Base-by-base conservation (phyloP, 2,329 filamentous ascomycete genomes). In the Sphaerulina vaccinii region DNA sequence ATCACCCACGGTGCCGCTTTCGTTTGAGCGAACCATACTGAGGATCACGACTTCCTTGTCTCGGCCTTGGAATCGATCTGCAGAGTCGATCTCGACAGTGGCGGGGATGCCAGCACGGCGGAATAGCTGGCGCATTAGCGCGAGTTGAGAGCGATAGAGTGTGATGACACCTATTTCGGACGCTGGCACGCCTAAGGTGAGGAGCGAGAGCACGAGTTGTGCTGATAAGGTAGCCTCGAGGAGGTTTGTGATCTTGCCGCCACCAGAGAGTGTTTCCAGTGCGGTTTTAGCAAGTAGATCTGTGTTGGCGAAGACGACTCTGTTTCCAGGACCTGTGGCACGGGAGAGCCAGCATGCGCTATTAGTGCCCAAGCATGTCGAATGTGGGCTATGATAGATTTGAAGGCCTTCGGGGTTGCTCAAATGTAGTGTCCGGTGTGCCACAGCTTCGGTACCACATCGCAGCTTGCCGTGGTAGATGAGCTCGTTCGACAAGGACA, bases 41-140 rank as follows among this genome's bases (percentile, higher is more conserved):
- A 99, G 79, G 11, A 99, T 82, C 0, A 97, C 82, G 2, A 95
- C 85, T 65, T 96, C 90, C 68, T 99, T 99, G 72, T 99, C 93
- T 8, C 93, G 83, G 5, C 93, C 93, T 69, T 99, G 93, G 70
- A 96, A 99, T 38, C 92, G 90, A 71, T 99, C 93, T 2, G 93
- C 91, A 0, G 93, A 97, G 71, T 99, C 90, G 80, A 97, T 90
- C 71, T 99, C 93, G 1, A 99, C 84, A 2, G 81, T 80, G 0
- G 72, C 0, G 77, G 73, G 38, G 62, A 72, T 40, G 61, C 71
- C 58, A 54, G 69, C 51, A 2, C 54, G 47, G 16, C 60, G 62
- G 27, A 96, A 80, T 9, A 78, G 79, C 55, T 91, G 83, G 58
- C 88, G 88, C 1, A 99, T 78, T 2, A 96, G 76, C 0, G 89